A percentile compares a stretch with the other conserved stretches of the same genome.
These are phyloP conservation scores for Xylariaceae sp. DNA, from an alignment of 2,329 filamentous ascomycete genomes.

Conservation along the genomic window DNA sequence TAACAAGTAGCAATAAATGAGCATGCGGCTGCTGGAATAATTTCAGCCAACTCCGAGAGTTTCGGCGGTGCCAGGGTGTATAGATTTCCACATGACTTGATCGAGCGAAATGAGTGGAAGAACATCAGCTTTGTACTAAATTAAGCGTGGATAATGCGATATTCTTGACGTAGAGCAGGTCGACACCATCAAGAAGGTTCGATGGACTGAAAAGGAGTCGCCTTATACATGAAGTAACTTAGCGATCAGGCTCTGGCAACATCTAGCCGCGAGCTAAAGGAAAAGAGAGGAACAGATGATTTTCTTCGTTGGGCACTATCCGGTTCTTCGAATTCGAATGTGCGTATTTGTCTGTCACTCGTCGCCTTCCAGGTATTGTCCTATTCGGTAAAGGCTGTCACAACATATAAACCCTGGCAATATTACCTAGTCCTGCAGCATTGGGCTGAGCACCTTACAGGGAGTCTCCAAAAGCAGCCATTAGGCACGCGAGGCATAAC, in stretches of 20 bases:
- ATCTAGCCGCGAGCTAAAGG: not conserved
- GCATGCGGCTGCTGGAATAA: constrained; percentile 33
- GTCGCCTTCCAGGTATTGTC: not conserved
- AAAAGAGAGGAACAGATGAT: not conserved
- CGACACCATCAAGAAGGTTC: not conserved
- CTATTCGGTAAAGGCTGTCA: not conserved
- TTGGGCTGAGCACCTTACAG: not conserved
- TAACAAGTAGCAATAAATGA: constrained; percentile 36
- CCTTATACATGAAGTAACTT: constrained; percentile 20
- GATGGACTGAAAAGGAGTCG: constrained; percentile 1
- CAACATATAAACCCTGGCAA: not conserved
- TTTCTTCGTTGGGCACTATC: constrained; percentile 3
- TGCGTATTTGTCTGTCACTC: not conserved
- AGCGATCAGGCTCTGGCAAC: not conserved
- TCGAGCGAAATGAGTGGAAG: constrained; percentile 20
- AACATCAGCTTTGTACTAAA: constrained; percentile 24
- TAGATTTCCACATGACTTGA: not conserved
- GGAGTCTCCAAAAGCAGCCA: not conserved
- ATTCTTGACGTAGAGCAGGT: not conserved
- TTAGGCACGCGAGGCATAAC: constrained; percentile 13
- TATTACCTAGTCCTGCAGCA: not conserved
- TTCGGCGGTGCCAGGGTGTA: constrained; percentile 5
- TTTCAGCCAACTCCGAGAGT: constrained; percentile 31
- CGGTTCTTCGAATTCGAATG: not conserved
- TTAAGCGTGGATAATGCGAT: not conserved